phyloP scores from a whole-genome alignment of 164 flowering plant species.

The Magnolia kwangsiensis region DNA sequence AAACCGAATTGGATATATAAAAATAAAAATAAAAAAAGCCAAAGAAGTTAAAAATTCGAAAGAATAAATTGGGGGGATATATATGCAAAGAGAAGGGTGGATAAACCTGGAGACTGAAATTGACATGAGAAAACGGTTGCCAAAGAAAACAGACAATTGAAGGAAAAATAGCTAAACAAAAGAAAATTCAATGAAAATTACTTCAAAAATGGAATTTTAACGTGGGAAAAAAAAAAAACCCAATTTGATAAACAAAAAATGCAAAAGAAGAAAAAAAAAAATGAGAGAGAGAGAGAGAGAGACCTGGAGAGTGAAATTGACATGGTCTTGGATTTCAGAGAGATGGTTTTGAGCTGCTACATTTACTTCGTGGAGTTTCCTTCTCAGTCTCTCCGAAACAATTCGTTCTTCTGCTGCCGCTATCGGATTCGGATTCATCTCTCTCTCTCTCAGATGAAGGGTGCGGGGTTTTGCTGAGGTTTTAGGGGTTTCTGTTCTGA shows the following conservation, averaged over 20 bases:
- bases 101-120: too few relatives aligned
- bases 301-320: constrained; percentile 97
- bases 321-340: constrained; percentile 70
- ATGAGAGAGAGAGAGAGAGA: background rate
- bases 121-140: too few relatives aligned
- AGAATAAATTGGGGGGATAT: background rate
- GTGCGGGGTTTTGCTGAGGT: background rate
- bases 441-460: background rate
- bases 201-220: too few relatives aligned
- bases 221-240: too few relatives aligned
- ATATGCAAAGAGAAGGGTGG: too few relatives aligned
- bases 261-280: background rate
- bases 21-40: too few relatives aligned
- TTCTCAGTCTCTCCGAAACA: constrained; percentile 63
- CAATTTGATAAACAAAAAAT: background rate
- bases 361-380: constrained; percentile 72
- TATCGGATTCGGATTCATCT: constrained; percentile 44
- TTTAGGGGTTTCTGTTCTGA: too few relatives aligned
- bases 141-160: too few relatives aligned
- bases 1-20: background rate
- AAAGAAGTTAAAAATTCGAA: background rate
- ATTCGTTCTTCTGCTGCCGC: constrained; percentile 70
- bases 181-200: too few relatives aligned
- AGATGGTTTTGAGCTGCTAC: constrained; percentile 74
- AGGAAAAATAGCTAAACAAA: too few relatives aligned